Evolutionary conservation across 352 stramenopile genomes (phyloP).

Genomic region (Globisporangium parvum): DNA sequence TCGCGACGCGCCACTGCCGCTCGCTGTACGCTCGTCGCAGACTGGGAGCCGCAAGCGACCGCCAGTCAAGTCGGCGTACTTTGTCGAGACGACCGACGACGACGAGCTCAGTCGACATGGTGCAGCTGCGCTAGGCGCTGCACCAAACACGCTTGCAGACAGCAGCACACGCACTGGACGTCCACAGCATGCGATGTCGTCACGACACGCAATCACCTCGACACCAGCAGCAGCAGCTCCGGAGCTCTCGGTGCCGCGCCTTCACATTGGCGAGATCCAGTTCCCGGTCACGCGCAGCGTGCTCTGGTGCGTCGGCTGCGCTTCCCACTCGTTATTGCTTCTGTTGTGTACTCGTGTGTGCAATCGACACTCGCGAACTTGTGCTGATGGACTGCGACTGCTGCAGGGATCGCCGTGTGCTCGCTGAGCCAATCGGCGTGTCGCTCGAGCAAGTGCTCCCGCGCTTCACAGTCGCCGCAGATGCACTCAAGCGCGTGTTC

Average conservation of each 20-base stretch:
- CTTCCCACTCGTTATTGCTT: neutral
- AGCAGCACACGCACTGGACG: neutral
- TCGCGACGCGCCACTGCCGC: neutral
- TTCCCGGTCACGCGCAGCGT: constrained; percentile 64
- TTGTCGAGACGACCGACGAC: constrained; percentile 70
- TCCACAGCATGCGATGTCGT: neutral
- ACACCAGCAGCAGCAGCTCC: constrained; percentile 9
- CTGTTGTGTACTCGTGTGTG: neutral
- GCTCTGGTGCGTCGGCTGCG: constrained; percentile 36
- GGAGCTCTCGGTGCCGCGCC: constrained; percentile 8
- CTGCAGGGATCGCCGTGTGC: constrained; percentile 51
- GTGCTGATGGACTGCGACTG: neutral
- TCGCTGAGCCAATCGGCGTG: constrained; percentile 34
- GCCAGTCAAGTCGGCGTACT: constrained; percentile 44
- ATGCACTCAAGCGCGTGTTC: constrained; percentile 47
- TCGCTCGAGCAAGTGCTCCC: constrained; percentile 41
- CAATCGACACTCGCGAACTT: neutral
- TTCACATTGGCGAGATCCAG: constrained; percentile 56
- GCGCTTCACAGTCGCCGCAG: constrained; percentile 32
- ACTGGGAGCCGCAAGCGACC: constrained; percentile 3
- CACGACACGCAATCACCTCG: constrained; percentile 1
- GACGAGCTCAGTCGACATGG: constrained; percentile 20
- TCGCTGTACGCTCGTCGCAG: neutral
- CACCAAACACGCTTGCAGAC: neutral
- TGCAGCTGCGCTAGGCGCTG: neutral